phyloP scores from a whole-genome alignment of 352 stramenopile species.

The Globisporangium viniferum region DNA sequence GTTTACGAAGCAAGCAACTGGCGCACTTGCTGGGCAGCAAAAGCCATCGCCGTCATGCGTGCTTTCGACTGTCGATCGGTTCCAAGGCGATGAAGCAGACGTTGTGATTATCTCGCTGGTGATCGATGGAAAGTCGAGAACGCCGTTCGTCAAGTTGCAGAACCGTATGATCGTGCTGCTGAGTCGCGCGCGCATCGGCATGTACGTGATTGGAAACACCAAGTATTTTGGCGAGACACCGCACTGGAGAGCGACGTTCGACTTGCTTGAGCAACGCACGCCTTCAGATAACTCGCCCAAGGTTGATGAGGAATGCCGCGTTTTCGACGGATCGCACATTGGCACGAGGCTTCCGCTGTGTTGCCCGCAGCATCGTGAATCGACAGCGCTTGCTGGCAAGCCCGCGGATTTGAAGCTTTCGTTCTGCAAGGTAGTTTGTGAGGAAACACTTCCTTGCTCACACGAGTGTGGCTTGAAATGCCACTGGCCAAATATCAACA shows the following conservation, averaged over 20 bases:
- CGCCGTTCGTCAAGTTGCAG: conserved; percentile 83
- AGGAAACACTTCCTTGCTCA: conserved; percentile 47
- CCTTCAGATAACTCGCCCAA: conserved; percentile 34
- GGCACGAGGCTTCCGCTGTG: conserved; percentile 69
- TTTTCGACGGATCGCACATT: conserved; percentile 45
- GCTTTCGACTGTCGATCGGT: conserved; percentile 87
- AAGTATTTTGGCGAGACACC: conserved; percentile 73
- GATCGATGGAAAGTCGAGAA: conserved; percentile 86
- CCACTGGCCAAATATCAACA: conserved; percentile 54
- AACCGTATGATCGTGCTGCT: conserved; percentile 90
- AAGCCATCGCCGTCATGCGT: conserved; percentile 40
- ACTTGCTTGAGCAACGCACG: conserved; percentile 39
- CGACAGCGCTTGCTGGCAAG: conserved; percentile 25
- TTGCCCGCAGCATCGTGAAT: conserved; percentile 64
- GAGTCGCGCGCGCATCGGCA: conserved; percentile 78
- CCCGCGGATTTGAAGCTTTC: conserved; percentile 54
- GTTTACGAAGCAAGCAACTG: conserved; percentile 21
- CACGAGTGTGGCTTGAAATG: conserved; percentile 69
- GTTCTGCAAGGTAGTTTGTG: conserved; percentile 78
- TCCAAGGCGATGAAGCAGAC: conserved; percentile 88
- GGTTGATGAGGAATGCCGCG: conserved; percentile 22
- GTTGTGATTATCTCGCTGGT: conserved; percentile 86
- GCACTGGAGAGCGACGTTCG: conserved; percentile 80
- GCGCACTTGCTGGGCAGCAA: conserved; percentile 17
- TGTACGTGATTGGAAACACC: conserved; percentile 83